Conservation (phyloP, 129 eudicot species). For the Arctium lappa region DNA sequence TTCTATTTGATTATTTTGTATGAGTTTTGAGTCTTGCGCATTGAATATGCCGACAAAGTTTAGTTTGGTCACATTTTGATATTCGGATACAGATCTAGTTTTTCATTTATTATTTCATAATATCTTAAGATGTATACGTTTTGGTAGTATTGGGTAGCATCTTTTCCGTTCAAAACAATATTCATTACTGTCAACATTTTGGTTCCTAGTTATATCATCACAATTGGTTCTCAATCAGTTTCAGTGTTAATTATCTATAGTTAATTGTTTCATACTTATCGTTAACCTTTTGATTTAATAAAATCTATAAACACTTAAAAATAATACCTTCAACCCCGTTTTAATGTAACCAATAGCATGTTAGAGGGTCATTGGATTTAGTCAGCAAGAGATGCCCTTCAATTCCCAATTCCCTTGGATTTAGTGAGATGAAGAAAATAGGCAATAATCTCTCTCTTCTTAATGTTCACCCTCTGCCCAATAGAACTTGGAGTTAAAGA, state of each 20-base stretch:
- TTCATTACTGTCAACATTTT: not conserved
- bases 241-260: not conserved
- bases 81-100: not conserved
- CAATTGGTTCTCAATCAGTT: not conserved
- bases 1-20: not conserved
- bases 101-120: not conserved
- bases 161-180: too few relatives aligned
- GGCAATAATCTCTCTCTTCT: slow-evolving; percentile 17
- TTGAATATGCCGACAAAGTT: not conserved
- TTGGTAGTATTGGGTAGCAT: not conserved
- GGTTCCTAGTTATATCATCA: not conserved
- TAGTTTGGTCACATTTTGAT: not conserved
- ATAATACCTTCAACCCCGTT: not conserved
- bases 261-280: not conserved
- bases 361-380: not conserved
- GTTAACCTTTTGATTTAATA: not conserved
- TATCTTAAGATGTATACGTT: too few relatives aligned
- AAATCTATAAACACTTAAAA: not conserved
- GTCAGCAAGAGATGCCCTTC: not conserved
- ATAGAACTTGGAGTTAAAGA: slow-evolving; percentile 5
- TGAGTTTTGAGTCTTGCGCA: not conserved
- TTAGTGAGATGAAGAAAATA: not conserved
- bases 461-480: slow-evolving; percentile 5
- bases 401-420: not conserved
- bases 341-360: not conserved